Evolutionary conservation across 345 rosid species (phyloP).

Genomic region (Heritiera littoralis): DNA sequence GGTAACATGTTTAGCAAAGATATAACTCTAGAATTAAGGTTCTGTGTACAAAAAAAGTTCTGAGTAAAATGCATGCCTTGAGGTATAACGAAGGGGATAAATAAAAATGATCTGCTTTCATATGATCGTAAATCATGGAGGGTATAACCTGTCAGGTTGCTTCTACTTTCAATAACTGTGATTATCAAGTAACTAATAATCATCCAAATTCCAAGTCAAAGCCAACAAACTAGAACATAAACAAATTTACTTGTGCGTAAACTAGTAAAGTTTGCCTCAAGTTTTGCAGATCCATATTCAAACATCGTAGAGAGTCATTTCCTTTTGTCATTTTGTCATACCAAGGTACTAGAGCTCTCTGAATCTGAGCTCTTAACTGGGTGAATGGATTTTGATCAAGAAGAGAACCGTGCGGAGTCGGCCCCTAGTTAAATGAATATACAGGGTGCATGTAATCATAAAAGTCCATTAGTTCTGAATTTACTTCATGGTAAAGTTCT

Average conservation of each 20-base stretch:
- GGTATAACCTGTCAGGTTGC: not conserved
- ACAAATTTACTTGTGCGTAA: not conserved
- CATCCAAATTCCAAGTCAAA: not conserved
- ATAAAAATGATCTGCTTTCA: not conserved
- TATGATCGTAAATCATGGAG: not conserved
- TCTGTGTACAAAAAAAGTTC: not conserved
- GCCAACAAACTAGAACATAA: not conserved
- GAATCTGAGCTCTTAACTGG: not conserved
- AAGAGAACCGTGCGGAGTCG: not conserved
- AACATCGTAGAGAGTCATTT: not conserved
- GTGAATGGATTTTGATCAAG: not conserved
- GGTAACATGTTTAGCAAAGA: not conserved
- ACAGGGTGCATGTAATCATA: not conserved
- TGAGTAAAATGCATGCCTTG: not conserved
- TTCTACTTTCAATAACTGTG: not conserved
- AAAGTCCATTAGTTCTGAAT: not conserved
- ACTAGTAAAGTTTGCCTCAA: slow-evolving; percentile 2
- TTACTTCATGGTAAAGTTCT: not conserved
- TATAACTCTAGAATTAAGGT: not conserved
- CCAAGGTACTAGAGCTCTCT: not conserved
- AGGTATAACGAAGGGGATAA: not conserved
- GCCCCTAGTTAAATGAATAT: not conserved
- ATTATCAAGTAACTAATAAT: not conserved
- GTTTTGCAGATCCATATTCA: not conserved
- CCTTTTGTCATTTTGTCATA: not conserved